Evolutionary conservation across 176 grass and related monocot genomes (phyloP), one percentile per base, ranked within the genome.

Genomic region (Chrysopogon serrulatus): DNA sequence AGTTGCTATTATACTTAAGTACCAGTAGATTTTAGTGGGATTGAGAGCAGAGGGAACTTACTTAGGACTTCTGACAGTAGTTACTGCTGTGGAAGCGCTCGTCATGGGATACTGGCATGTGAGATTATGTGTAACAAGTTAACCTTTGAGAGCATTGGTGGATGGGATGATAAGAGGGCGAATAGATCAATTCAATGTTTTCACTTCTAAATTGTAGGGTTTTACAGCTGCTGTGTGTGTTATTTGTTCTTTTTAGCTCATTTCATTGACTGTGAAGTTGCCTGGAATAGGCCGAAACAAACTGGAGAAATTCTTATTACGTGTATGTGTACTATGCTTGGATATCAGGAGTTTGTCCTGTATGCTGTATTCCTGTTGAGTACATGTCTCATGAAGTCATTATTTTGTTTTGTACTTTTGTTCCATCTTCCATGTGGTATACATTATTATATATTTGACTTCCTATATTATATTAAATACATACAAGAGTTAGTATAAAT

Each of bases 371-470:
- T 60, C 10, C n/a, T 27, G n/a, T 49, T 31, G 24, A 41, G 48
- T 67, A 56, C 62, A 18, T 2, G 44, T 77, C 24, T 41, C 42
- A 24, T 73, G 32, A 49, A 41, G 32, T 80, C 42, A 18, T 74
- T 33, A 28, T 57, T 77, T 77, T 68, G 16, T 57, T 68, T 39
- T n/a, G 72, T 54, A 43, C 26, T 43, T 78, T 16, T 67, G 82
- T 56, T 77, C 34, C 63, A 43, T 70, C 8, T 78, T 32, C 24
- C 63, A 57, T 78, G 14, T 85, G 48, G 26, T 70, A 44, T 85
- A 10, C 39, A 59, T 71, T 5, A 69, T 40, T 81, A 76, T 76
- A 39, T 19, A 59, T 16, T 40, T 76, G 73, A 76, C 73, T 76
- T 76, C 12, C 9, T 73, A 28, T 56, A 28, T 56, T 37, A 76